Percentiles rank a stretch among this genome's conserved stretches.
Evolutionary conservation across 2,329 filamentous ascomycete genomes (phyloP).

Genomic region (Penicillium sp.): DNA sequence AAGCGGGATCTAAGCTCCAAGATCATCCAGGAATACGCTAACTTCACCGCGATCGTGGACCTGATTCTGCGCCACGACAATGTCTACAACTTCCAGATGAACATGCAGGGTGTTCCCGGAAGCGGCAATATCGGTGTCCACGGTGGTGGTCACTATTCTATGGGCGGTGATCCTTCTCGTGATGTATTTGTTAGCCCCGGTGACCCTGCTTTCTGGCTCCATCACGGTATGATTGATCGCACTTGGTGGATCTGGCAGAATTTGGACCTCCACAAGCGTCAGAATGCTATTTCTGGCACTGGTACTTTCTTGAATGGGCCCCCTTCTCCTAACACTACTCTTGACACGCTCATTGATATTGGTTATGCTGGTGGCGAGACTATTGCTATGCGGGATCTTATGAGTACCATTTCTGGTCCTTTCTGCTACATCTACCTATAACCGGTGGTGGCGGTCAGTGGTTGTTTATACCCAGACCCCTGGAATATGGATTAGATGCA

Average conservation of each 20-base stretch:
- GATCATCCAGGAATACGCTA: slow-evolving; percentile 20
- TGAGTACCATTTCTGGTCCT: slow-evolving; percentile 45
- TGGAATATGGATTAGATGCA: not conserved
- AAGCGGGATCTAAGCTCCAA: slow-evolving; percentile 27
- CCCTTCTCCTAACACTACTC: slow-evolving; percentile 44
- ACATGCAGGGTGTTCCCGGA: slow-evolving; percentile 39
- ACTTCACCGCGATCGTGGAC: slow-evolving; percentile 22
- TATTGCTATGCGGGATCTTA: slow-evolving; percentile 40
- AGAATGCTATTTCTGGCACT: slow-evolving; percentile 42
- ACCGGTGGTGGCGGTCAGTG: not conserved
- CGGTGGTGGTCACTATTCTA: slow-evolving; percentile 48
- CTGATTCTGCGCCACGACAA: slow-evolving; percentile 23
- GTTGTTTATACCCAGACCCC: not conserved
- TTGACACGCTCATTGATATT: slow-evolving; percentile 45
- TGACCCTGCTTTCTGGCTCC: slow-evolving; percentile 50
- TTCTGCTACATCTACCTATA: slow-evolving; percentile 49
- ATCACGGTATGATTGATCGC: slow-evolving; percentile 50
- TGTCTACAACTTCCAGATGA: slow-evolving; percentile 36
- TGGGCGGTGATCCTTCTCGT: slow-evolving; percentile 47
- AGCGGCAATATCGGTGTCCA: slow-evolving; percentile 43
- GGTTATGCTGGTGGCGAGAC: slow-evolving; percentile 35
- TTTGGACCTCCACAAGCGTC: slow-evolving; percentile 38
- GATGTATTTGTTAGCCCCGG: slow-evolving; percentile 49
- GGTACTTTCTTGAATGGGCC: slow-evolving; percentile 47
- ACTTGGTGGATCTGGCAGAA: slow-evolving; percentile 54